A percentile compares a stretch with the other conserved stretches of the same genome.
Evolutionary conservation across 2,329 filamentous ascomycete genomes (phyloP).

Genomic region (Fusarium mundagurra): DNA sequence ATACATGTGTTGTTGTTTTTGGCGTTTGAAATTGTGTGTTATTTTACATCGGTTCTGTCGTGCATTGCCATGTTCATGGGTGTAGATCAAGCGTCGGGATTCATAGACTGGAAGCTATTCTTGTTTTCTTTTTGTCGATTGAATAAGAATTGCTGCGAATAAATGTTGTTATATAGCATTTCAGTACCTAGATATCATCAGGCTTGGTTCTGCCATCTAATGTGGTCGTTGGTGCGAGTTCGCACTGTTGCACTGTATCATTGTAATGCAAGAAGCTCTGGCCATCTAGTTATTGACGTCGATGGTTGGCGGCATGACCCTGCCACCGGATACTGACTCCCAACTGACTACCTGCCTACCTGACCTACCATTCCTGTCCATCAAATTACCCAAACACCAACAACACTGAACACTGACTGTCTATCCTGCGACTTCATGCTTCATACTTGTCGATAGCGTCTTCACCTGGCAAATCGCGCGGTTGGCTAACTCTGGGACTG

Average conservation of each 20-base stretch:
- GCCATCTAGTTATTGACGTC: constrained; percentile 47
- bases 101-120: constrained; percentile 26
- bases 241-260: constrained; percentile 39
- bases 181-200: background rate
- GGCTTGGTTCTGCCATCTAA: background rate
- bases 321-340: constrained; percentile 19
- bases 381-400: constrained; percentile 1
- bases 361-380: background rate
- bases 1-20: background rate
- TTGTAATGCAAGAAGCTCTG: constrained; percentile 37
- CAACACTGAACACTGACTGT: constrained; percentile 2
- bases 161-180: background rate
- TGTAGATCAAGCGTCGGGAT: constrained; percentile 30
- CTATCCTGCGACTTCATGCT: background rate
- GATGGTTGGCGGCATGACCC: constrained; percentile 35
- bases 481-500: background rate
- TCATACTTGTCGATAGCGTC: background rate
- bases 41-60: background rate
- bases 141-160: background rate
- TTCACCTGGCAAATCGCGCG: background rate
- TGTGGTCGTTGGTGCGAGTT: constrained; percentile 4
- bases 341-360: constrained; percentile 3
- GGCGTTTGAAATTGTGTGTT: constrained; percentile 1
- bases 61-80: constrained; percentile 8
- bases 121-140: background rate